Conservation (phyloP, 331 rosid species). For the Spiraea crenata region DNA sequence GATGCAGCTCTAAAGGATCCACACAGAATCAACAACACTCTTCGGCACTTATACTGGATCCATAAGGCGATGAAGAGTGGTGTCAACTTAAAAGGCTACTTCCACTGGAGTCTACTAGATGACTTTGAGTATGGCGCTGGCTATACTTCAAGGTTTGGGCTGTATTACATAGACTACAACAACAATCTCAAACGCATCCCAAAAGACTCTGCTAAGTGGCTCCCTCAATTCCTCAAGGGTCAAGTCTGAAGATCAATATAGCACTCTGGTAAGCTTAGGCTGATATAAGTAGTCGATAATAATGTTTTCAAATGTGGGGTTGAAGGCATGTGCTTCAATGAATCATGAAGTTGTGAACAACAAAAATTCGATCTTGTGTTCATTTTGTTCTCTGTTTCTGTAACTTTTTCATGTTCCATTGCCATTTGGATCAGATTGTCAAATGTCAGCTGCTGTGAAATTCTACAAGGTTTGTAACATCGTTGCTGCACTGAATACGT, state of each 20-base stretch:
- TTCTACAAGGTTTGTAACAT: too few species aligned
- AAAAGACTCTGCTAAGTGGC: slow-evolving; percentile 14
- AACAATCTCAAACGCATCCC: slow-evolving; percentile 12
- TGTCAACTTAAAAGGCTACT: slow-evolving; percentile 3
- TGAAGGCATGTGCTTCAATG: too few species aligned
- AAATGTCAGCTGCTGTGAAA: too few species aligned
- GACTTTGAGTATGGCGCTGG: slow-evolving; percentile 2
- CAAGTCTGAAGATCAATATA: background rate
- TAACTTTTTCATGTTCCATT: too few species aligned
- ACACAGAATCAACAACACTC: slow-evolving; percentile 7
- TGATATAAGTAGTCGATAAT: too few species aligned
- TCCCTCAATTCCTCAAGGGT: background rate
- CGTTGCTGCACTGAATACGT: too few species aligned
- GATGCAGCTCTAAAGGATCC: slow-evolving; percentile 14
- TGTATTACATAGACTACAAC: background rate
- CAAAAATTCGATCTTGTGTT: too few species aligned
- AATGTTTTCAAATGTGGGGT: too few species aligned
- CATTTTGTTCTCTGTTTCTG: too few species aligned
- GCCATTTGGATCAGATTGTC: too few species aligned
- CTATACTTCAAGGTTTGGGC: background rate
- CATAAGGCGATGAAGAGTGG: slow-evolving; percentile 13
- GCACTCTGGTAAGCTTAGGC: too few species aligned
- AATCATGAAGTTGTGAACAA: too few species aligned
- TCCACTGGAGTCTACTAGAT: background rate
- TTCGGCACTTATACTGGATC: slow-evolving; percentile 16